Conservation (phyloP, 1,139 yeast genomes). For the Diutina catenulata region DNA sequence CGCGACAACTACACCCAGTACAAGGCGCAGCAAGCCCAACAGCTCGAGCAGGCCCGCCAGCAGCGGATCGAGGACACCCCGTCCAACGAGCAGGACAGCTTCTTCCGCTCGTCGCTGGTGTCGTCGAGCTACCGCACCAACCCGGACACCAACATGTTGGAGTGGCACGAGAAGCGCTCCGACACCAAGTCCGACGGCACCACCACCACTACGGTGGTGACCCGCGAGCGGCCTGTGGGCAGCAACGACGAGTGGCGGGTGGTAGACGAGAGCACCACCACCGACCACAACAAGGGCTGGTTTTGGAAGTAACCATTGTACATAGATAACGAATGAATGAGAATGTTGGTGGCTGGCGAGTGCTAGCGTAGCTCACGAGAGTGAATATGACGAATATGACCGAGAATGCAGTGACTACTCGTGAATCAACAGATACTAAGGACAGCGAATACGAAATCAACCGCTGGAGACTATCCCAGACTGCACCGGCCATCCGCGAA, state of each 20-base stretch:
- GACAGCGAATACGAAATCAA: no score
- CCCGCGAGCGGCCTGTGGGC: neutral
- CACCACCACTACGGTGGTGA: neutral
- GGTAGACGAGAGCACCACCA: neutral
- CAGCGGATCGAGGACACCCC: neutral
- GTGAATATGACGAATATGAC: no score
- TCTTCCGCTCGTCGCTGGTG: conserved; percentile 4
- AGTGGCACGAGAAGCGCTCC: neutral
- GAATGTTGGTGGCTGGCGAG: no score
- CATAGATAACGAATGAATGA: neutral
- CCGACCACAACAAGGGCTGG: neutral
- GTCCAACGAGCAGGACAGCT: neutral
- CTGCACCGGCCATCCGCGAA: no score
- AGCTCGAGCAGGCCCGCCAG: conserved; percentile 6
- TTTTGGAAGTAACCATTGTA: neutral
- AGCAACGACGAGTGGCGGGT: conserved; percentile 1
- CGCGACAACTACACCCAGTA: conserved; percentile 33
- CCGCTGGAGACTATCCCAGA: no score
- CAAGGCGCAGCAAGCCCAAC: conserved; percentile 18
- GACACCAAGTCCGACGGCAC: neutral
- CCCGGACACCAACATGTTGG: conserved; percentile 3
- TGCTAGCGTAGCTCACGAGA: no score
- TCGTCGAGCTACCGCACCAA: conserved; percentile 1
- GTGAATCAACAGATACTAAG: no score
- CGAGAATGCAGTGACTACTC: no score